These are phyloP conservation scores for Ammopiptanthus mongolicus DNA, from an alignment of 306 rosid species.

Conservation along the genomic window DNA sequence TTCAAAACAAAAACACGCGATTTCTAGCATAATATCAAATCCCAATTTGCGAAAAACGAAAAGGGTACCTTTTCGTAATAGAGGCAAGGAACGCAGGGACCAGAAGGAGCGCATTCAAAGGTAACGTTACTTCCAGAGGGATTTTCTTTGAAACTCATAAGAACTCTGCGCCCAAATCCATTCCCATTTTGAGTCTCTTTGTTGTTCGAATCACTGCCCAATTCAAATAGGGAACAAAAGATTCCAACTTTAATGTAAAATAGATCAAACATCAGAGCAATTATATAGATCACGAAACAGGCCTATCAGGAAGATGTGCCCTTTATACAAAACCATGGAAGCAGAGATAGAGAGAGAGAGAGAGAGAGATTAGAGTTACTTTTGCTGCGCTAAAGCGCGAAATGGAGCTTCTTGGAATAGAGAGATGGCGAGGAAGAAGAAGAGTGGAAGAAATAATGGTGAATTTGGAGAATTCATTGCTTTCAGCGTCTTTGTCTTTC, in stretches of 20 bases:
- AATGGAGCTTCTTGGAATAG: constrained; percentile 21
- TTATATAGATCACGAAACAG: constrained; percentile 9
- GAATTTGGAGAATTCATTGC: constrained; percentile 41
- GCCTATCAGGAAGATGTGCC: not conserved
- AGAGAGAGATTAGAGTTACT: constrained; percentile 37
- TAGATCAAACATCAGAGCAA: constrained; percentile 16
- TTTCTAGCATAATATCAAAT: not conserved
- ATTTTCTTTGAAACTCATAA: constrained; percentile 65
- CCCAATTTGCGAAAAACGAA: not conserved
- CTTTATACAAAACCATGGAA: not conserved
- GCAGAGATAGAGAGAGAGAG: not conserved
- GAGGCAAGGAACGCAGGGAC: constrained; percentile 89
- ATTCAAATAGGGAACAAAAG: constrained; percentile 21
- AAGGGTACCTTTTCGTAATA: constrained; percentile 72
- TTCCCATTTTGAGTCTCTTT: constrained; percentile 27
- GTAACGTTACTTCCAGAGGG: constrained; percentile 62
- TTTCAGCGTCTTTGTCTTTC: not conserved
- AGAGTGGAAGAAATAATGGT: constrained; percentile 18
- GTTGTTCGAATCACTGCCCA: constrained; percentile 32
- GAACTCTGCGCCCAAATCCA: constrained; percentile 52
- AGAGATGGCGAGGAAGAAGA: constrained; percentile 31
- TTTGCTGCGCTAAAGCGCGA: constrained; percentile 33
- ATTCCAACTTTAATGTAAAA: constrained; percentile 8
- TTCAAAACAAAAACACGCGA: not conserved
- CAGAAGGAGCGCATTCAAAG: constrained; percentile 85